Percentiles rank a stretch among this genome's conserved stretches.
phyloP scores from a whole-genome alignment of 805 yeast genomes.

The Teunomyces gatunensis region DNA sequence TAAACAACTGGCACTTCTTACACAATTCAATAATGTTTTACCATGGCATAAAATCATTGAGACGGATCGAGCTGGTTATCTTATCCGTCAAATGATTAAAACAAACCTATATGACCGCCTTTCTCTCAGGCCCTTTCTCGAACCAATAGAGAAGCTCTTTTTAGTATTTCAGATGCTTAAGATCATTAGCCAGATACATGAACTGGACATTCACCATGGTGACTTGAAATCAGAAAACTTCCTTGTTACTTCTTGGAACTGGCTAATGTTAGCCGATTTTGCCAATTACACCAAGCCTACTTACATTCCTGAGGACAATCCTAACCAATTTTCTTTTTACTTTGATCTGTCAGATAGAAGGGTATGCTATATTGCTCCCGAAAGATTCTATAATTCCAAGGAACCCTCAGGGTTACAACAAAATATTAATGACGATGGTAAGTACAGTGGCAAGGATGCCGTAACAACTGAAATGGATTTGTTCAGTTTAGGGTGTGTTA shows the following conservation, averaged over 20 bases:
- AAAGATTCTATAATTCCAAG: conserved; percentile 57
- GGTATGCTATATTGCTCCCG: conserved; percentile 92
- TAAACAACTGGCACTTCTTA: conserved; percentile 39
- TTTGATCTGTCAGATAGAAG: conserved; percentile 88
- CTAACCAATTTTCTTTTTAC: conserved; percentile 86
- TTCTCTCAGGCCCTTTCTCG: conserved; percentile 83
- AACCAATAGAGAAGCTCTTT: conserved; percentile 78
- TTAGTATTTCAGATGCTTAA: conserved; percentile 73
- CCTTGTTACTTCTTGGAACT: conserved; percentile 82
- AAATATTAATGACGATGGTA: conserved; percentile 22
- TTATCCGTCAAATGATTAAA: conserved; percentile 76
- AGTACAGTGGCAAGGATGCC: conserved; percentile 19
- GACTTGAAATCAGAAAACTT: conserved; percentile 91
- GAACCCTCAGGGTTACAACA: conserved; percentile 16
- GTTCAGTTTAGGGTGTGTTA: conserved; percentile 80
- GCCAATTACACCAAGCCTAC: conserved; percentile 77
- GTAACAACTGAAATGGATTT: conserved; percentile 74
- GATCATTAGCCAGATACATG: conserved; percentile 65
- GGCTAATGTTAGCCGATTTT: conserved; percentile 81
- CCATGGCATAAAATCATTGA: conserved; percentile 76
- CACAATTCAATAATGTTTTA: conserved; percentile 56
- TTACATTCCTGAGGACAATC: conserved; percentile 86
- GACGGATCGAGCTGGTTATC: conserved; percentile 88
- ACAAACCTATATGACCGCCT: conserved; percentile 85
- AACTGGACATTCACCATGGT: conserved; percentile 67